Conservation (phyloP, 225 moss, liverwort and hornwort species). For the Pseudoscleropodium purum region DNA sequence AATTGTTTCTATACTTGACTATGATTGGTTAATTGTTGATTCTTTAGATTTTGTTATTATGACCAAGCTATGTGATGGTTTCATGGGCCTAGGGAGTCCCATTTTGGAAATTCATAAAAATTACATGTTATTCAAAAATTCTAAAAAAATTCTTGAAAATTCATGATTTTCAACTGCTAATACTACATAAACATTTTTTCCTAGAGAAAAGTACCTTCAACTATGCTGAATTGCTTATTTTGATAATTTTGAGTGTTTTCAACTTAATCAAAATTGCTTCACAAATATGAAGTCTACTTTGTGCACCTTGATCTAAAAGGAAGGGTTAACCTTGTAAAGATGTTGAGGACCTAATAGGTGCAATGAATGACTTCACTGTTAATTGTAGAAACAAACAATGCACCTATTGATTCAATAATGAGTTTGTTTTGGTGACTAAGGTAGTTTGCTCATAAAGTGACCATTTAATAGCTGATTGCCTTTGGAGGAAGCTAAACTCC, state of each 20-base stretch:
- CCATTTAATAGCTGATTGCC: too few species aligned
- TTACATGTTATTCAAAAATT: neutral
- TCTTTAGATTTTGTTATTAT: accelerated
- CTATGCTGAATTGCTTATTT: neutral
- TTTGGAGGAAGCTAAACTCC: too few species aligned
- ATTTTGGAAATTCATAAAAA: neutral
- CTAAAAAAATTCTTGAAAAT: accelerated
- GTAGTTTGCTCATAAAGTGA: too few species aligned
- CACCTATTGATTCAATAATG: neutral
- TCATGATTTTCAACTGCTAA: neutral
- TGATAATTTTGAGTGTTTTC: accelerated
- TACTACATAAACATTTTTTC: neutral
- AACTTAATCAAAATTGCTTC: neutral
- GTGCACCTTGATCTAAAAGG: too few species aligned
- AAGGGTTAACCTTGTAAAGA: neutral
- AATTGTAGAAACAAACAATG: neutral
- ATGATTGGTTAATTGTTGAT: too few species aligned
- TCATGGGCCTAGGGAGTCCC: accelerated
- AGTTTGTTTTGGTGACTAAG: neutral
- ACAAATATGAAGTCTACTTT: neutral
- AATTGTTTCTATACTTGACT: accelerated
- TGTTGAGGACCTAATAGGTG: accelerated
- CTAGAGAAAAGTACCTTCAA: neutral
- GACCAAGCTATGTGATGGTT: neutral
- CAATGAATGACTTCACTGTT: neutral